Conservation (phyloP, 345 rosid species). For the Crucihimalaya himalaica region DNA sequence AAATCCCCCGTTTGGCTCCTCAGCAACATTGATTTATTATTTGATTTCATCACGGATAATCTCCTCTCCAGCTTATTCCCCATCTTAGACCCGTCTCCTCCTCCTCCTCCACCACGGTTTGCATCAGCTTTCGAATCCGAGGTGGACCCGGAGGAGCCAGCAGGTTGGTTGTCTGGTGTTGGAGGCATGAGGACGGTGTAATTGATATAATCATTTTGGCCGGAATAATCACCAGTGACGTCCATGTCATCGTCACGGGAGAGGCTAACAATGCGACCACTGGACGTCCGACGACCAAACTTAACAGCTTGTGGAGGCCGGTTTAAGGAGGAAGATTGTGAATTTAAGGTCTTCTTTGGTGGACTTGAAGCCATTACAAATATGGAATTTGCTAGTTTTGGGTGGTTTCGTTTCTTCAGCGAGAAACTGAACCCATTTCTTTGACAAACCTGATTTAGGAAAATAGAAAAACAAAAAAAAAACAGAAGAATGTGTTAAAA, state of each 20-base stretch:
- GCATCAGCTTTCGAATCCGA: conserved; percentile 44
- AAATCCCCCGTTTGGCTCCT: conserved; percentile 92
- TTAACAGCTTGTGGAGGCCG: conserved; percentile 65
- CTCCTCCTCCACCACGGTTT: conserved; percentile 21
- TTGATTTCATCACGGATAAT: conserved; percentile 70
- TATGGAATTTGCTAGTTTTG: conserved; percentile 20
- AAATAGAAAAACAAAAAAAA: not conserved
- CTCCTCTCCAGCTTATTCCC: conserved; percentile 62
- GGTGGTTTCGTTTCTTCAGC: conserved; percentile 36
- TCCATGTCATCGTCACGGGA: conserved; percentile 81
- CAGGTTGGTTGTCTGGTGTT: conserved; percentile 92
- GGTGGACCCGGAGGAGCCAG: conserved; percentile 44
- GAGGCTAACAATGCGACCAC: conserved; percentile 67
- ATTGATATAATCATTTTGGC: conserved; percentile 75
- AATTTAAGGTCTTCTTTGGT: conserved; percentile 46
- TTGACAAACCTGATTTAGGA: conserved; percentile 37
- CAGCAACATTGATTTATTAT: conserved; percentile 75
- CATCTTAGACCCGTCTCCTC: conserved; percentile 10
- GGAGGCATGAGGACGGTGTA: conserved; percentile 96
- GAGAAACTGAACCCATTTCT: conserved; percentile 40
- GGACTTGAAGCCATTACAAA: conserved; percentile 46
- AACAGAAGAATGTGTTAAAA: conserved; percentile 28
- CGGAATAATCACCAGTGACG: conserved; percentile 61
- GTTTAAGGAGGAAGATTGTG: conserved; percentile 47
- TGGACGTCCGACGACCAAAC: conserved; percentile 64